Percentiles rank a stretch among this genome's conserved stretches.
Evolutionary conservation across 176 grass and related monocot genomes (phyloP).

Genomic region (Eleusine coracana): DNA sequence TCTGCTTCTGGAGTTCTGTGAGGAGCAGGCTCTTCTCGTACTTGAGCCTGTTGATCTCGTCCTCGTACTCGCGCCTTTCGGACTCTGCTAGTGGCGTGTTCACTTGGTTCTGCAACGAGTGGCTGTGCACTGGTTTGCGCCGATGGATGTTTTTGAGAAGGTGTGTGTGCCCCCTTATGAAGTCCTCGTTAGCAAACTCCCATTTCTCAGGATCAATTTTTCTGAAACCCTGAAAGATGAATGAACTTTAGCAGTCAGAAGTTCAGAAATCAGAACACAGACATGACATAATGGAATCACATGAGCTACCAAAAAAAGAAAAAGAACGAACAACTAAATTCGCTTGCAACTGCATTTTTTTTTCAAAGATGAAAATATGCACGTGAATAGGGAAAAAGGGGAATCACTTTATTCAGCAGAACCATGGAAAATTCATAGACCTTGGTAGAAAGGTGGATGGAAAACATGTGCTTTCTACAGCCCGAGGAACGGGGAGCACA

Average conservation of each 20-base stretch:
- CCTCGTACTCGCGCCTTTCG: constrained; percentile 58
- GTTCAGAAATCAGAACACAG: background rate
- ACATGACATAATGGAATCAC: background rate
- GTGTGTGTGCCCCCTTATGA: constrained; percentile 68
- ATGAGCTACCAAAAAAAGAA: background rate
- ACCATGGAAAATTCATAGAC: background rate
- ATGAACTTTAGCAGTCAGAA: background rate
- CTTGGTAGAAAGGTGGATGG: background rate
- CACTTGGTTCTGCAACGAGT: constrained; percentile 55
- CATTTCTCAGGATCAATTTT: constrained; percentile 78
- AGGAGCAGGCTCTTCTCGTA: constrained; percentile 57
- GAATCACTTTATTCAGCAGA: background rate
- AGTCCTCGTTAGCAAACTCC: constrained; percentile 92
- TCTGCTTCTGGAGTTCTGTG: constrained; percentile 57
- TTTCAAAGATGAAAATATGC: background rate
- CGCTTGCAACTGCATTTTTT: background rate
- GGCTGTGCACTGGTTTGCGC: constrained; percentile 90
- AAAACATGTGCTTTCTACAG: background rate
- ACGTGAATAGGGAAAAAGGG: background rate
- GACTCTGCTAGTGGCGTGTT: constrained; percentile 47
- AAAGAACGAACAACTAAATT: background rate
- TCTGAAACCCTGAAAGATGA: constrained; percentile 67
- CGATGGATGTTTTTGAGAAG: constrained; percentile 78
- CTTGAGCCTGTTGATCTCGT: constrained; percentile 74
- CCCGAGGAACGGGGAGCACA: background rate